phyloP scores from a whole-genome alignment of 805 yeast species.

The Clavispora fructus region DNA sequence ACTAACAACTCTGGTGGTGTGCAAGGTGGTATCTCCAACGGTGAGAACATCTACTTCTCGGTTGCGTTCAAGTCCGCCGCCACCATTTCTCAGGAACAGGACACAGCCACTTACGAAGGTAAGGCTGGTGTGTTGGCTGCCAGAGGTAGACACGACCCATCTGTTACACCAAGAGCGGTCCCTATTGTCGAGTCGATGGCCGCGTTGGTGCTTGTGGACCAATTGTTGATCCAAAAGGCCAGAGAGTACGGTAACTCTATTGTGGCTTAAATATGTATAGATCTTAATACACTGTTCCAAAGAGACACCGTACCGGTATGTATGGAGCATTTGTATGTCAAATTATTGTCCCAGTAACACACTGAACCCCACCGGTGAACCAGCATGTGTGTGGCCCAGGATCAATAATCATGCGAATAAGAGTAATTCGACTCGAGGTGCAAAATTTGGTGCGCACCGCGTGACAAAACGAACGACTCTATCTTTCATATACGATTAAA shows the following conservation, averaged over 20 bases:
- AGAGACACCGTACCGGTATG: too few species aligned
- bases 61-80: conserved; percentile 99
- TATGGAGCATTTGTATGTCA: too few species aligned
- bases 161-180: conserved; percentile 96
- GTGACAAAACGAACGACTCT: background rate
- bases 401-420: too few species aligned
- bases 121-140: conserved; percentile 84
- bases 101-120: conserved; percentile 86
- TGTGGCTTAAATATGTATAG: conserved; percentile 2
- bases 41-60: conserved; percentile 89
- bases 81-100: conserved; percentile 90
- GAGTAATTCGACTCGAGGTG: background rate
- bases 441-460: background rate
- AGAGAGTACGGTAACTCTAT: conserved; percentile 43
- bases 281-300: background rate
- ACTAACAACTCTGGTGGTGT: conserved; percentile 96
- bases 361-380: too few species aligned
- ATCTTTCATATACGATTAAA: background rate
- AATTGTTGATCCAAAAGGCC: conserved; percentile 76
- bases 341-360: too few species aligned
- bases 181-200: conserved; percentile 99
- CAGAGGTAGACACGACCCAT: conserved; percentile 97
- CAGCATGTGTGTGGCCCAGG: too few species aligned
- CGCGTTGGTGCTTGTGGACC: conserved; percentile 88
- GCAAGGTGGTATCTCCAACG: conserved; percentile 97